phyloP scores from a whole-genome alignment of 305 asterid species.

The Fraxinus nigra region DNA sequence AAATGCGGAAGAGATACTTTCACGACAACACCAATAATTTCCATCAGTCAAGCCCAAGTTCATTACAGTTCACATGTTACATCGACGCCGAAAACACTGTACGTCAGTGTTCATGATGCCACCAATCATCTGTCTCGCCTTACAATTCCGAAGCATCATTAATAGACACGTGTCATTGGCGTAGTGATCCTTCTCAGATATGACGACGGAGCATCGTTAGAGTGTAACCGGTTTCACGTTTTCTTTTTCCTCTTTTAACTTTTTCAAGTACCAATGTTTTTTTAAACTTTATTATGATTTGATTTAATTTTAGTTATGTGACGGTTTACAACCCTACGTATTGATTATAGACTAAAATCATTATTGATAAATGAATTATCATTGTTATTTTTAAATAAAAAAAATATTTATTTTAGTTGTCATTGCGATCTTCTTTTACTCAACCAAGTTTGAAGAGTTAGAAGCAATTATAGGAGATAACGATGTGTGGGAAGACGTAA shows the following conservation, averaged over 20 bases:
- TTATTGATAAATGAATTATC: no score
- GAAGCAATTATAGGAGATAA: neutral
- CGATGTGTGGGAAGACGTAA: neutral
- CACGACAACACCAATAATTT: neutral
- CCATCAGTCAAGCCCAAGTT: neutral
- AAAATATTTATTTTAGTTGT: no score
- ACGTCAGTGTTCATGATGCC: neutral
- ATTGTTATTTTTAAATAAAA: no score
- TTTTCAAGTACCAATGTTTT: neutral
- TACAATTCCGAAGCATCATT: neutral
- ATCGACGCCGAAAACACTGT: neutral
- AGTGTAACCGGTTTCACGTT: neutral
- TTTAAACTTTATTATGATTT: no score
- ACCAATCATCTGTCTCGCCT: neutral
- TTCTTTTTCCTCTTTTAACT: neutral
- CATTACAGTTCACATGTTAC: slow-evolving; percentile 14
- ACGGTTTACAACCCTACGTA: no score
- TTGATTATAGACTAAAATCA: no score
- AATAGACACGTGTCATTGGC: slow-evolving; percentile 18
- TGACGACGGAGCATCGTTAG: neutral
- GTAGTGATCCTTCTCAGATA: neutral
- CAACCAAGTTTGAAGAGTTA: neutral
- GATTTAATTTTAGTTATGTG: no score
- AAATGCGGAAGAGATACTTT: neutral
- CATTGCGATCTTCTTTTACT: neutral